A percentile compares a stretch with the other conserved stretches of the same genome.
Evolutionary conservation across 257 asterid species (phyloP).

Genomic region (Cinchona pubescens): DNA sequence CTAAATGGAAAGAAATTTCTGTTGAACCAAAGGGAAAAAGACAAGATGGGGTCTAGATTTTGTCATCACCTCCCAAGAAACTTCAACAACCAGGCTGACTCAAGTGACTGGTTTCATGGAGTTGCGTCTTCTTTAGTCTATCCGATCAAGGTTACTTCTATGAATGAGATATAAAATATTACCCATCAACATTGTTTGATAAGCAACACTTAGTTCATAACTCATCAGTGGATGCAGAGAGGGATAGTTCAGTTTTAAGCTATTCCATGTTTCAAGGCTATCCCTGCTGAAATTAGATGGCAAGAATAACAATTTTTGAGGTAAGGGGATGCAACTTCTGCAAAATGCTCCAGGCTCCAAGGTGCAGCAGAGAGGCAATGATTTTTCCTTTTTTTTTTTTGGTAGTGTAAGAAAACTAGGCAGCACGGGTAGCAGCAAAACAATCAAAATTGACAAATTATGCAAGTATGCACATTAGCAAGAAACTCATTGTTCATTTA

Average conservation of each 20-base stretch:
- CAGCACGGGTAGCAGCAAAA: no score
- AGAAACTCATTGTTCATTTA: no score
- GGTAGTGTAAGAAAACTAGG: no score
- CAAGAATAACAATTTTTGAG: background rate
- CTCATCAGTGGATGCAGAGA: background rate
- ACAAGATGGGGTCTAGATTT: background rate
- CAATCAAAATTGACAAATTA: no score
- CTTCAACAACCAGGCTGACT: constrained; percentile 1
- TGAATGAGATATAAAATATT: background rate
- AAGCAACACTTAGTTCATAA: background rate
- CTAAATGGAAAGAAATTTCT: background rate
- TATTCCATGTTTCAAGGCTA: background rate
- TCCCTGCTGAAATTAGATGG: background rate
- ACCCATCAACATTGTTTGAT: background rate
- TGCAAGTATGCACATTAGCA: no score
- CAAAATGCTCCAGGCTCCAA: background rate
- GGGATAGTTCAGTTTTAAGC: background rate
- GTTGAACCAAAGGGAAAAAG: background rate
- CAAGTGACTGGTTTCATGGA: background rate
- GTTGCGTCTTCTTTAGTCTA: background rate
- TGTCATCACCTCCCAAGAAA: background rate
- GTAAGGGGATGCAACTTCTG: background rate
- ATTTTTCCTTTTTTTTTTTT: no score
- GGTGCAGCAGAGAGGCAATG: no score
- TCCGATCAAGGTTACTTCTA: background rate